Base-by-base conservation (phyloP, 1,284 basidiomycete genomes). In the Boletellus deceptivus region DNA sequence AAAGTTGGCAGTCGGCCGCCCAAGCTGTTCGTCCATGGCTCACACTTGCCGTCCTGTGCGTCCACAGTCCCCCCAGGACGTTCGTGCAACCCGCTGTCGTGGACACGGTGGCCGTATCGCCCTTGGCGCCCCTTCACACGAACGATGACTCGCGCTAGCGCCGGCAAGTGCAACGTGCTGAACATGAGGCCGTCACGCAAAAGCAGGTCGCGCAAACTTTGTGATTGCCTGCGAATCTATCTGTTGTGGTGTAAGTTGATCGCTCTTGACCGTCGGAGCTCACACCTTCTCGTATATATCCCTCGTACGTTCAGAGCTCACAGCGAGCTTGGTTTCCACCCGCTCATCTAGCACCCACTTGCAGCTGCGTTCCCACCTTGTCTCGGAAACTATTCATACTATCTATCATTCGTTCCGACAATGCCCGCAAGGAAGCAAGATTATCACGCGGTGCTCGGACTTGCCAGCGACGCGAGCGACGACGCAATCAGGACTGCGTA, bases 101-200 rank as follows among this genome's bases (percentile, higher is more conserved):
- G 29, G 29, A 11, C 25, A 25, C 25, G 25, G 25, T 31, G 29
- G 29, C 9, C 11, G 9, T 13, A 31, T 13, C 29, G 29, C 3
- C 9, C 11, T 29, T 11, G 27, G 51, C 54, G 22, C 22, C 22
- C 3, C 22, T 20, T 38, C 48, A 36, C 54, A 63, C 59, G 64
- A 63, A 55, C 45, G 6, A 59, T 64, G 61, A 66, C 64, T 56
- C 4, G 20, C 50, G 39, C 60, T 48, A 55, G 53, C 53, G 16
- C 54, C 58, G 58, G 64, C 62, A 67, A 65, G 64, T 54, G 55
- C 54, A 70, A 69, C 65, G 69, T 67, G 65, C 56, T 42, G 13
- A 55, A 46, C 65, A 70, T 52, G 65, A 67, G 69, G 69, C 58
- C 39, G 55, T 62, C 47, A 42, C 34, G 55, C 53, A 55, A 49